These are phyloP conservation scores for Tubosaeta sp. DNA, from an alignment of 768 basidiomycete species.

Conservation along the genomic window DNA sequence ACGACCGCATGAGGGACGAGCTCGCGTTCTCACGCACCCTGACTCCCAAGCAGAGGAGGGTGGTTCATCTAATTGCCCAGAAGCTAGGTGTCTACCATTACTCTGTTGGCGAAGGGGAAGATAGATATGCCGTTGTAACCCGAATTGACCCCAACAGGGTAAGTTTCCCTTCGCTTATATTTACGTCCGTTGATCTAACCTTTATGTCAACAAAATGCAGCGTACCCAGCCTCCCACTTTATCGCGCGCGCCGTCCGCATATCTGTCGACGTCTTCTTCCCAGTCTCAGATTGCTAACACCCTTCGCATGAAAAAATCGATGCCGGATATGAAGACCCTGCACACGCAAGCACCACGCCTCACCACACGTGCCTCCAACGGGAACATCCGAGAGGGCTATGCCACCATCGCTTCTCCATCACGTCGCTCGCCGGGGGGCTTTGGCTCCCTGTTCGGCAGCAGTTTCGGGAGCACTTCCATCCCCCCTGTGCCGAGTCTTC, in stretches of 20 bases:
- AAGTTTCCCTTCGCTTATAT: conserved; percentile 29
- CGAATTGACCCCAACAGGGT: conserved; percentile 83
- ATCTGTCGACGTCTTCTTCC: conserved; percentile 54
- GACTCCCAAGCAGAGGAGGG: conserved; percentile 78
- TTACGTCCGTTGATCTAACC: conserved; percentile 12
- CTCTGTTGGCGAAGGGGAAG: conserved; percentile 89
- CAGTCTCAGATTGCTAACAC: conserved; percentile 42
- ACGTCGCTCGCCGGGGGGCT: conserved; percentile 68
- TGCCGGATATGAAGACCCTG: conserved; percentile 94
- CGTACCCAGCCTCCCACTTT: conserved; percentile 55
- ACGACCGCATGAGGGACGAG: conserved; percentile 95
- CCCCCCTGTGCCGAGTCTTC: conserved; percentile 79
- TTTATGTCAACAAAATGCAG: conserved; percentile 20
- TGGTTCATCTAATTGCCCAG: conserved; percentile 95
- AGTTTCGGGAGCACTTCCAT: conserved; percentile 39
- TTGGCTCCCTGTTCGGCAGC: conserved; percentile 63
- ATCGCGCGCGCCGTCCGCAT: conserved; percentile 78
- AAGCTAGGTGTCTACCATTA: conserved; percentile 95
- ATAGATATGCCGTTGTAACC: conserved; percentile 90
- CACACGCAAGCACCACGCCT: conserved; percentile 78
- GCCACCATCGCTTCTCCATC: conserved; percentile 83
- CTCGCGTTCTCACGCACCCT: conserved; percentile 92
- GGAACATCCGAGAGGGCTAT: conserved; percentile 83
- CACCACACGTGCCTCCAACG: conserved; percentile 77
- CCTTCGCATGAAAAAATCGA: conserved; percentile 93